Evolutionary conservation across 2,329 filamentous ascomycete genomes (phyloP).

Genomic region (Davidsoniella neocaledoniae): DNA sequence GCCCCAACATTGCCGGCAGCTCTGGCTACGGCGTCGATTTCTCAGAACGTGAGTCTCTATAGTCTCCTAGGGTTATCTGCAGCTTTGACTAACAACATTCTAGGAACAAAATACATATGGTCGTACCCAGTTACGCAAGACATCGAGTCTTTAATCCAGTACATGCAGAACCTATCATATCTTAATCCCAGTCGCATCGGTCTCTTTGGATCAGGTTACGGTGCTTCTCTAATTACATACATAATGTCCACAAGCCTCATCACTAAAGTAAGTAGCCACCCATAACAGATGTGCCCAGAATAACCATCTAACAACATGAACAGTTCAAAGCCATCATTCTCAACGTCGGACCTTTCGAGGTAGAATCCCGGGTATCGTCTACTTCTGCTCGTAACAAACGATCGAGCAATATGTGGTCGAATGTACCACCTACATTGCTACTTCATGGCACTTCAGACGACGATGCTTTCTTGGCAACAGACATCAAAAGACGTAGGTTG

Average conservation of each 20-base stretch:
- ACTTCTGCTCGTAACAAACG: too few relatives aligned
- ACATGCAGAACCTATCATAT: conserved; percentile 33
- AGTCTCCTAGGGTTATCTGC: background rate
- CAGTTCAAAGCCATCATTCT: too few relatives aligned
- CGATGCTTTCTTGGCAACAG: too few relatives aligned
- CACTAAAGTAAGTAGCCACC: conserved; percentile 22
- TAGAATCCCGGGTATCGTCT: too few relatives aligned
- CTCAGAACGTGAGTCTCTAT: conserved; percentile 16
- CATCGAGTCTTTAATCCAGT: conserved; percentile 34
- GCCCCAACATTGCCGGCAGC: conserved; percentile 42
- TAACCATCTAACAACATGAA: too few relatives aligned
- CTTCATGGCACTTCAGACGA: too few relatives aligned
- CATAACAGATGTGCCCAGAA: too few relatives aligned
- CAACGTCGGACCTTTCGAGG: too few relatives aligned
- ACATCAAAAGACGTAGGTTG: too few relatives aligned
- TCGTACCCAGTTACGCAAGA: conserved; percentile 22
- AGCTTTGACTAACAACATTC: background rate
- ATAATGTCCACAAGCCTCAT: conserved; percentile 36
- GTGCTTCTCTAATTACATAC: conserved; percentile 46
- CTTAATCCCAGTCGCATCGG: conserved; percentile 37
- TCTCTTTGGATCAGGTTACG: conserved; percentile 35
- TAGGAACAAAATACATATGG: background rate
- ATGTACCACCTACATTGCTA: too few relatives aligned
- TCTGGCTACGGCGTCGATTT: conserved; percentile 34
- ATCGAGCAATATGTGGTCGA: too few relatives aligned